Percentiles rank a stretch among this genome's conserved stretches.
phyloP scores from a whole-genome alignment of 164 flowering plant genomes.

The Akebia trifoliata region DNA sequence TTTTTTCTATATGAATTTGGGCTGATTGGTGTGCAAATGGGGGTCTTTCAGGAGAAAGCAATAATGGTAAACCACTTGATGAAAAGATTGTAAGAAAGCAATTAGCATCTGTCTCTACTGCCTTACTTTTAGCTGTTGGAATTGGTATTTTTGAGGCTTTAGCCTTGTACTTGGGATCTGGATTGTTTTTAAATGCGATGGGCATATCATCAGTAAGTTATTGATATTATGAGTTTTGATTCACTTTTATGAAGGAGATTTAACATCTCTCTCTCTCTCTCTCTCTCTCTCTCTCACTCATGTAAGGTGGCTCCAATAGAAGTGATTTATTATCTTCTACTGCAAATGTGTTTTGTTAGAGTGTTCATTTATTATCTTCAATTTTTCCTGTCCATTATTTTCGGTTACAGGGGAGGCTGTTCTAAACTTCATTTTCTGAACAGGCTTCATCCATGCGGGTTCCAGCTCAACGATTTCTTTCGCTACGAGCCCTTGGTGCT shows the following conservation, averaged over 20 bases:
- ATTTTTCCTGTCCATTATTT: conserved; percentile 8
- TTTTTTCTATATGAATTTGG: conserved; percentile 2
- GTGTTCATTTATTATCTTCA: conserved; percentile 9
- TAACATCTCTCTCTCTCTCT: background rate
- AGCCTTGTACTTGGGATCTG: conserved; percentile 76
- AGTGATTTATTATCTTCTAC: background rate
- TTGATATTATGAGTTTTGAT: background rate
- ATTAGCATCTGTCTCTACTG: conserved; percentile 88
- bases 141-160: conserved; percentile 86
- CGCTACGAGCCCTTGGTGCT: conserved; percentile 81
- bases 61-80: conserved; percentile 26
- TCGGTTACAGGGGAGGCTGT: conserved; percentile 15
- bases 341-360: background rate
- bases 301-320: background rate
- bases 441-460: conserved; percentile 78
- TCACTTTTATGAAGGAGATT: background rate
- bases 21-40: conserved; percentile 18
- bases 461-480: conserved; percentile 68
- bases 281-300: conserved; percentile 1
- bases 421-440: conserved; percentile 19
- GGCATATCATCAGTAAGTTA: conserved; percentile 71
- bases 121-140: conserved; percentile 68
- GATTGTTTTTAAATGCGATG: conserved; percentile 72
- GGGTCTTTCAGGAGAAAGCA: conserved; percentile 19
- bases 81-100: conserved; percentile 50